Percentiles rank a stretch among this genome's conserved stretches.
These are phyloP conservation scores for Penicillium lividum DNA, from an alignment of 495 filamentous ascomycete genomes.

Conservation along the genomic window DNA sequence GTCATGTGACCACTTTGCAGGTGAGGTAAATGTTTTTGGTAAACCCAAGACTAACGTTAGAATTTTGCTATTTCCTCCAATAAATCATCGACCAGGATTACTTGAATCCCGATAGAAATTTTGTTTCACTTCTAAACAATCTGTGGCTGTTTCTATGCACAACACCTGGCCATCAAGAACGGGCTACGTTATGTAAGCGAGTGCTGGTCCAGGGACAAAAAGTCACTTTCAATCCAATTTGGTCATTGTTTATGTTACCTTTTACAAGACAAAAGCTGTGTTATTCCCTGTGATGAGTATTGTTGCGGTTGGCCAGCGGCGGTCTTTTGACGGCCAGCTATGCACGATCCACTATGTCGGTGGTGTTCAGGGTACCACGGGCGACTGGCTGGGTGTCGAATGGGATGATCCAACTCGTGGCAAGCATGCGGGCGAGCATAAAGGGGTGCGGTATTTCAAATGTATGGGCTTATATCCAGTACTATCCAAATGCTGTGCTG, in stretches of 20 bases:
- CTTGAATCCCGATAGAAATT: too few relatives aligned
- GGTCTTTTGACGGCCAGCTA: constrained; percentile 70
- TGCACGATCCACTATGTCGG: constrained; percentile 89
- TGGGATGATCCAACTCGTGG: constrained; percentile 88
- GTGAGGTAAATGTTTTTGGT: background rate
- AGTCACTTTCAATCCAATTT: background rate
- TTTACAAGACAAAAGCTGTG: background rate
- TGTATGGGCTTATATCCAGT: constrained; percentile 52
- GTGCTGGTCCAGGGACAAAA: background rate
- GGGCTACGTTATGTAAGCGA: constrained; percentile 38
- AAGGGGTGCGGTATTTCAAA: constrained; percentile 76
- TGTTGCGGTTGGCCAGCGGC: constrained; percentile 52
- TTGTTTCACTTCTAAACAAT: too few relatives aligned
- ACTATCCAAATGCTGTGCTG: background rate
- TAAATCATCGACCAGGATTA: too few relatives aligned
- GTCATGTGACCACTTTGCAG: background rate
- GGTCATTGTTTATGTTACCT: background rate
- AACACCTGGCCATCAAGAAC: background rate
- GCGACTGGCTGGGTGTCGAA: constrained; percentile 91
- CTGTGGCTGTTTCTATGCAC: background rate
- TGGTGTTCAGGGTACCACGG: constrained; percentile 69
- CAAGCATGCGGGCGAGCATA: constrained; percentile 85
- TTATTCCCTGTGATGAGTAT: constrained; percentile 11
- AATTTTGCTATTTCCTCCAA: background rate
- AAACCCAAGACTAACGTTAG: too few relatives aligned